Conservation (phyloP, 345 rosid genomes). For the Laguncularia racemosa region DNA sequence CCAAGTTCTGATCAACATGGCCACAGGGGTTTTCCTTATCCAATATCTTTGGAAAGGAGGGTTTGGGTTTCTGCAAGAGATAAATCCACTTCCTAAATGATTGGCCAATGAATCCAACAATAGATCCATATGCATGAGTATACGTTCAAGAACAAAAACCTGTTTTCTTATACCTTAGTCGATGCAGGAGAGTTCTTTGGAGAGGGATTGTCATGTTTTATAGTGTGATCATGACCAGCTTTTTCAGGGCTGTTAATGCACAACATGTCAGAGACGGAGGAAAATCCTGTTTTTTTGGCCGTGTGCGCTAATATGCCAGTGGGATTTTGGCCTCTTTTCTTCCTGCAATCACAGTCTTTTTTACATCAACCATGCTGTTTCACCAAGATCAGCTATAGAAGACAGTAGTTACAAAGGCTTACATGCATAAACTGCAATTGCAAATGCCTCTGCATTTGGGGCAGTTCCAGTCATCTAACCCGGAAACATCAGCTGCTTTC, state of each 20-base stretch:
- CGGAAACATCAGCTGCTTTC: constrained; percentile 41
- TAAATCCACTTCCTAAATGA: background rate
- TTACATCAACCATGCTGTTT: too few relatives aligned
- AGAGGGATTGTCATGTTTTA: constrained; percentile 13
- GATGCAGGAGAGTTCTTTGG: constrained; percentile 16
- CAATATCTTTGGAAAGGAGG: constrained; percentile 24
- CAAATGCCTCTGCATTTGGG: constrained; percentile 78
- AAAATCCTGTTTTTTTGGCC: constrained; percentile 63
- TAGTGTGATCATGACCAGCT: constrained; percentile 16
- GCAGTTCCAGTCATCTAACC: constrained; percentile 53
- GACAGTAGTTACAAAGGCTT: constrained; percentile 11
- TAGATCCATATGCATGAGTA: constrained; percentile 1
- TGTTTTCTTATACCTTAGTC: constrained; percentile 18
- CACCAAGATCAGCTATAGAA: background rate
- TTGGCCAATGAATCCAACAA: background rate
- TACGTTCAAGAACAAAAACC: constrained; percentile 4
- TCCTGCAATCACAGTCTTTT: constrained; percentile 27
- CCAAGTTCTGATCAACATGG: constrained; percentile 21
- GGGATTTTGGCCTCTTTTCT: constrained; percentile 60
- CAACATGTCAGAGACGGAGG: constrained; percentile 66
- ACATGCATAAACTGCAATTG: constrained; percentile 86
- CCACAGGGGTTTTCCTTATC: constrained; percentile 57
- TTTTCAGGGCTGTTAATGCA: constrained; percentile 31
- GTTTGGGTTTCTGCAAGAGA: constrained; percentile 26
- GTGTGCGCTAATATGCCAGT: constrained; percentile 55